These are phyloP conservation scores for Alternaria panax DNA, from an alignment of 2,329 filamentous ascomycete species.

Conservation along the genomic window DNA sequence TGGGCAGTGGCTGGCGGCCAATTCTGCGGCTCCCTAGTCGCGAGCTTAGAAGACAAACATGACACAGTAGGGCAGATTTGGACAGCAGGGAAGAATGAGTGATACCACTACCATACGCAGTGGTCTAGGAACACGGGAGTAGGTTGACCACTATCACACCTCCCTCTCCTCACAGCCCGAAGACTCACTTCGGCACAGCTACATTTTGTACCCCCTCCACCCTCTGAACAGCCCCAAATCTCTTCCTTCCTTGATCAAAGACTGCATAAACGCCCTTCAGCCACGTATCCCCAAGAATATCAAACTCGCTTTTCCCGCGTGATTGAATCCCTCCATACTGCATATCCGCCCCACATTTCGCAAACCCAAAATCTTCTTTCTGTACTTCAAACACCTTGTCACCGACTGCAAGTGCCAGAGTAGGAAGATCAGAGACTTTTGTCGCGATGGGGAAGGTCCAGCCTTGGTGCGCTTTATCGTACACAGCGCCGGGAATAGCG, in stretches of 20 bases:
- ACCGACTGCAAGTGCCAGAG: constrained; percentile 69
- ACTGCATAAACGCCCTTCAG: constrained; percentile 71
- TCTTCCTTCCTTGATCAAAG: constrained; percentile 68
- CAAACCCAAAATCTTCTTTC: constrained; percentile 65
- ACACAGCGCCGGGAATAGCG: constrained; percentile 65
- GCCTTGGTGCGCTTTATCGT: constrained; percentile 64
- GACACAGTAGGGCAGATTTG: background rate
- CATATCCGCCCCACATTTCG: constrained; percentile 61
- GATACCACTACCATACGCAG: background rate
- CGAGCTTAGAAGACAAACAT: too few relatives aligned
- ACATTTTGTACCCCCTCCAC: constrained; percentile 38
- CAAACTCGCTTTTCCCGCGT: constrained; percentile 54
- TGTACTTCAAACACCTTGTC: constrained; percentile 63
- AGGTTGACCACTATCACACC: background rate
- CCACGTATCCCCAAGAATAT: constrained; percentile 70
- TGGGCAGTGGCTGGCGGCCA: constrained; percentile 57
- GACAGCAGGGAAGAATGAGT: background rate
- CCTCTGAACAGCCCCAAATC: constrained; percentile 67
- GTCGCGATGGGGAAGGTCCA: constrained; percentile 68
- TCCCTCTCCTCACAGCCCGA: background rate
- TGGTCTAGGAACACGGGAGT: background rate
- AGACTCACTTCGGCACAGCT: constrained; percentile 8
- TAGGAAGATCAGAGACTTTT: constrained; percentile 63
- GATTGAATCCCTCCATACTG: constrained; percentile 73
- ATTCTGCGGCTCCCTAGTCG: constrained; percentile 15